phyloP scores from a whole-genome alignment of 148 eudicot genomes.

The Vaccinium vitisidaea region DNA sequence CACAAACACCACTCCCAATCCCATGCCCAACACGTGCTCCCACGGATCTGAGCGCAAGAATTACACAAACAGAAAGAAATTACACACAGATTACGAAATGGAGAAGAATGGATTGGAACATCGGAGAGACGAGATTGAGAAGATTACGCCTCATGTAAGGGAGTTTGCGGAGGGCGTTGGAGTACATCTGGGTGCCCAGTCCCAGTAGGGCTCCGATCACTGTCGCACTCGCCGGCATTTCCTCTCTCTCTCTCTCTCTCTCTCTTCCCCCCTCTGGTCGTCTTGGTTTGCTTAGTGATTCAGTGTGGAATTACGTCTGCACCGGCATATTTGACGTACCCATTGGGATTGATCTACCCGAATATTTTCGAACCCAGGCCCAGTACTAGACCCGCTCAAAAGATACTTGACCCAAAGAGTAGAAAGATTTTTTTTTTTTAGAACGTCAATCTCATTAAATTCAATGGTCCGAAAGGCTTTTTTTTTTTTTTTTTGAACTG shows the following conservation, averaged over 20 bases:
- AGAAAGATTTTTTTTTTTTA: too few species aligned
- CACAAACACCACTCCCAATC: conserved; percentile 73
- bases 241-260: conserved; percentile 22
- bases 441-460: too few species aligned
- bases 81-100: background rate
- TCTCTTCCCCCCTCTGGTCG: background rate
- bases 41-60: conserved; percentile 65
- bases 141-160: conserved; percentile 94
- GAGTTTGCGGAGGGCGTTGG: conserved; percentile 95
- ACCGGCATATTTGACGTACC: background rate
- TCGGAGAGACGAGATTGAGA: background rate
- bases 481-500: too few species aligned
- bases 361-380: background rate
- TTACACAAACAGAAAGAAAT: background rate
- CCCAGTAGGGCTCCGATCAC: conserved; percentile 88
- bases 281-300: background rate
- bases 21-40: conserved; percentile 97
- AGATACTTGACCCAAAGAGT: background rate
- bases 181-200: conserved; percentile 91
- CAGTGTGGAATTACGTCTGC: background rate
- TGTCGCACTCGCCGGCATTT: conserved; percentile 85
- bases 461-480: too few species aligned
- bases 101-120: background rate
- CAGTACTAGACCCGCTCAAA: background rate
- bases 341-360: background rate